phyloP scores from a whole-genome alignment of 1,284 basidiomycete genomes.

The Cryptococcus jaspeensis region DNA sequence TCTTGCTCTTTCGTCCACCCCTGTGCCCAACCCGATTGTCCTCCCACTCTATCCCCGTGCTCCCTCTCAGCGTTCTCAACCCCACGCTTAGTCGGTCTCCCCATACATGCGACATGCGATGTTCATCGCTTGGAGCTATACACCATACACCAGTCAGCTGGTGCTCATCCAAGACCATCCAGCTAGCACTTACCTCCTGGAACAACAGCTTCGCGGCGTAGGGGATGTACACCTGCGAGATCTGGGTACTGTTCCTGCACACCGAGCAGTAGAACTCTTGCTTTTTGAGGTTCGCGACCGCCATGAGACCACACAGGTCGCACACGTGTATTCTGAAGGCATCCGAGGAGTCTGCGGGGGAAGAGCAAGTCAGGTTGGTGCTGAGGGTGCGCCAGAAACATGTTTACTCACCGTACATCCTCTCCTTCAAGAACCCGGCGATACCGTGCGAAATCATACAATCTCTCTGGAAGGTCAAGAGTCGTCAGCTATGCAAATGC shows the following conservation, averaged over 20 bases:
- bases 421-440: constrained; percentile 94
- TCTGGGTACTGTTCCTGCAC: constrained; percentile 92
- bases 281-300: constrained; percentile 81
- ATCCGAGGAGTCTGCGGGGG: constrained; percentile 61
- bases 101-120: constrained; percentile 46
- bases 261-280: constrained; percentile 60
- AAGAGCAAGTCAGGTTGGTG: constrained; percentile 9
- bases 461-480: constrained; percentile 51
- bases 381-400: constrained; percentile 6
- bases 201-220: constrained; percentile 65
- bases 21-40: neutral
- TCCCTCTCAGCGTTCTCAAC: neutral
- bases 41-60: neutral
- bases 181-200: constrained; percentile 33
- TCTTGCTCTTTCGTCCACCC: neutral
- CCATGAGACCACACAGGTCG: constrained; percentile 90
- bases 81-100: constrained; percentile 28
- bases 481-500: neutral
- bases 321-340: constrained; percentile 95
- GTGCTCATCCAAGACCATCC: neutral
- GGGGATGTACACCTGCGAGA: constrained; percentile 85
- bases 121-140: constrained; percentile 39
- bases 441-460: constrained; percentile 99
- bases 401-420: constrained; percentile 72
- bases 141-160: neutral